These are phyloP conservation scores for Liquidambar formosana DNA, from an alignment of 164 flowering plant genomes.

Conservation along the genomic window DNA sequence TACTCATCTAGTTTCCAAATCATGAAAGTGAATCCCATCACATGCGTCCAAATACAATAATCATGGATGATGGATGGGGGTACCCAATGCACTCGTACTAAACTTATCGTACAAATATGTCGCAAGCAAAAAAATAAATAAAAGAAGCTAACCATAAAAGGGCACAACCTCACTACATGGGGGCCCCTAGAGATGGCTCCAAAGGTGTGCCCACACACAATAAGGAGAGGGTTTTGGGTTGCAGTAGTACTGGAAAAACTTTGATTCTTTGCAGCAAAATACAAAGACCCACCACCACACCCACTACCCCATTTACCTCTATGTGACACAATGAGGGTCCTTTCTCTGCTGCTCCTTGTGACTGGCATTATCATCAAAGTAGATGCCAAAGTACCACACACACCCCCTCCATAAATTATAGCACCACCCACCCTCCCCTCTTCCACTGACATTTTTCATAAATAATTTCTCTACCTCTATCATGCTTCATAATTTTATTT, in stretches of 20 bases:
- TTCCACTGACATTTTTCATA: conserved; percentile 22
- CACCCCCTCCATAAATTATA: conserved; percentile 10
- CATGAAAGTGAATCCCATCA: no score
- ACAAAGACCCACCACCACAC: conserved; percentile 10
- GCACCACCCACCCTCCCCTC: conserved; percentile 8
- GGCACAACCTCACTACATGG: neutral
- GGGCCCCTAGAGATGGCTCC: conserved; percentile 8
- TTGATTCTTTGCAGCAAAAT: conserved; percentile 18
- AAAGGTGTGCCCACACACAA: conserved; percentile 23
- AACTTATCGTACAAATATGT: neutral
- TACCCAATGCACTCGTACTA: neutral
- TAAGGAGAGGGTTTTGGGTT: conserved; percentile 7
- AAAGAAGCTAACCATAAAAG: neutral
- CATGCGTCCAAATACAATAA: no score
- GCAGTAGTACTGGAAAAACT: conserved; percentile 11
- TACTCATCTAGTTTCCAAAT: no score
- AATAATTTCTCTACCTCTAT: conserved; percentile 15
- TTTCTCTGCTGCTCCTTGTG: conserved; percentile 16
- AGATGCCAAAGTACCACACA: conserved; percentile 13
- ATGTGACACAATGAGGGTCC: no score
- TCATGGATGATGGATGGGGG: neutral
- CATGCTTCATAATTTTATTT: conserved; percentile 11
- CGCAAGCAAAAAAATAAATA: neutral
- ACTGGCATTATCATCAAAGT: conserved; percentile 22
- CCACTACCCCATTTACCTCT: neutral